These are phyloP conservation scores for Berberis vulgaris DNA, from an alignment of 164 flowering plant genomes.

Conservation along the genomic window DNA sequence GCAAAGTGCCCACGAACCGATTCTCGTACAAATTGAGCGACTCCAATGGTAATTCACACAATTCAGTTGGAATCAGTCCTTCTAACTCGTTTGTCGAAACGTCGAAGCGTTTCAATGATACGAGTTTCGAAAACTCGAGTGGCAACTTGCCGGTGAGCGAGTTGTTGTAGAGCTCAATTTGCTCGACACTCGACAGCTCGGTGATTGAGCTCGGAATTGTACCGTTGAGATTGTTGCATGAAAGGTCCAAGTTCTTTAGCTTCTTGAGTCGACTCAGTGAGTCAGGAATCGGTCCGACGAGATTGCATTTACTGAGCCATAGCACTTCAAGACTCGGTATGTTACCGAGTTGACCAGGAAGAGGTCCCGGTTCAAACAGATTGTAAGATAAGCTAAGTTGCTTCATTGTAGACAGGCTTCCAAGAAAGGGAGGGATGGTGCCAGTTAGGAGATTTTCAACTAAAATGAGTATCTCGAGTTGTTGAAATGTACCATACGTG, in stretches of 20 bases:
- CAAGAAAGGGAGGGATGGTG: slow-evolving; percentile 43
- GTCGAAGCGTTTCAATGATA: slow-evolving; percentile 45
- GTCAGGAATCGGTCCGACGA: slow-evolving; percentile 69
- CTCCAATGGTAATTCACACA: slow-evolving; percentile 53
- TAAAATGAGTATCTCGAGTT: slow-evolving; percentile 55
- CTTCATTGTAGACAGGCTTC: slow-evolving; percentile 50
- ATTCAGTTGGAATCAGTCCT: slow-evolving; percentile 66
- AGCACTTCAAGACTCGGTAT: slow-evolving; percentile 49
- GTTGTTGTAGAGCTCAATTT: slow-evolving; percentile 83
- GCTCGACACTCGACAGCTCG: slow-evolving; percentile 41
- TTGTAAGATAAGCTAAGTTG: slow-evolving; percentile 74
- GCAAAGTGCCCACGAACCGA: slow-evolving; percentile 30
- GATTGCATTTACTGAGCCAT: slow-evolving; percentile 53
- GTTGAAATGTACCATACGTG: slow-evolving; percentile 44
- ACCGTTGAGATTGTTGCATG: slow-evolving; percentile 47
- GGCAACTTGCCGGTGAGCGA: slow-evolving; percentile 68
- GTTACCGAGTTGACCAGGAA: slow-evolving; percentile 75
- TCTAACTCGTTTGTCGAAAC: slow-evolving; percentile 61
- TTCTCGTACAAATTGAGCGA: slow-evolving; percentile 73
- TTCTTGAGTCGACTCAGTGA: slow-evolving; percentile 39
- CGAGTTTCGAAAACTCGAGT: slow-evolving; percentile 43
- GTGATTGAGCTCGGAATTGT: slow-evolving; percentile 59
- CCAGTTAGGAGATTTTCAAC: slow-evolving; percentile 61
- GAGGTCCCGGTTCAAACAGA: slow-evolving; percentile 53
- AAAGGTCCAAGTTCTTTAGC: slow-evolving; percentile 64